Evolutionary conservation across 331 rosid genomes (phyloP).

Genomic region (Cucumis variabilis): DNA sequence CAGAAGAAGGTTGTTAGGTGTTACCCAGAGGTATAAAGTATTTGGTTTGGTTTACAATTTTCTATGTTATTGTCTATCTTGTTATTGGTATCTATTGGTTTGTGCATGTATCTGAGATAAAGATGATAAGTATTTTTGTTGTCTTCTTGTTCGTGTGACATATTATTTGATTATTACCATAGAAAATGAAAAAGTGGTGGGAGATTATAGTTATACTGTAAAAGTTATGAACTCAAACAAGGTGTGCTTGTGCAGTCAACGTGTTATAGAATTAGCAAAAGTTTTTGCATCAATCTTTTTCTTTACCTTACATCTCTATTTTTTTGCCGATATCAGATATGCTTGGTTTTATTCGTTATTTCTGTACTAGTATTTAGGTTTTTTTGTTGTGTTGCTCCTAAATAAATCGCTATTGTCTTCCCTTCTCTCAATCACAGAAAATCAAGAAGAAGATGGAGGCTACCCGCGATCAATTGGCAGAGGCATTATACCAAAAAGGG

Average conservation of each 20-base stretch:
- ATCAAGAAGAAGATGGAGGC: slow-evolving; percentile 81
- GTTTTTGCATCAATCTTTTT: slow-evolving; percentile 9
- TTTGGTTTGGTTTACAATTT: slow-evolving; percentile 55
- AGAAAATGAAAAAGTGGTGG: slow-evolving; percentile 70
- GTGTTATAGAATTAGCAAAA: slow-evolving; percentile 25
- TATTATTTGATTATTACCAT: slow-evolving; percentile 51
- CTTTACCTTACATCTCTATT: no score
- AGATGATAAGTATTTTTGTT: slow-evolving; percentile 70
- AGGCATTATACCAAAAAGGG: slow-evolving; percentile 87
- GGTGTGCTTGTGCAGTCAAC: slow-evolving; percentile 65
- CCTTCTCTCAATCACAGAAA: slow-evolving; percentile 47
- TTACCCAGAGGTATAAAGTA: slow-evolving; percentile 40
- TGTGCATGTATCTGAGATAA: slow-evolving; percentile 76
- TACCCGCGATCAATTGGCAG: slow-evolving; percentile 82
- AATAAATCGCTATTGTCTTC: not conserved
- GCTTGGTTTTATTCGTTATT: not conserved
- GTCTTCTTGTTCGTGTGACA: slow-evolving; percentile 60
- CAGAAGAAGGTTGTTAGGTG: no score
- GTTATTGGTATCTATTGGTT: slow-evolving; percentile 59
- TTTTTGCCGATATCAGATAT: not conserved
- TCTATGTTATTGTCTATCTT: slow-evolving; percentile 47
- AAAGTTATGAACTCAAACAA: slow-evolving; percentile 59
- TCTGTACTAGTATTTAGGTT: not conserved
- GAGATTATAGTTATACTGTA: slow-evolving; percentile 77
- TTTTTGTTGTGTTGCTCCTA: not conserved